Evolutionary conservation across 2,329 filamentous ascomycete species (phyloP).

Genomic region (Sporothrix protearum): DNA sequence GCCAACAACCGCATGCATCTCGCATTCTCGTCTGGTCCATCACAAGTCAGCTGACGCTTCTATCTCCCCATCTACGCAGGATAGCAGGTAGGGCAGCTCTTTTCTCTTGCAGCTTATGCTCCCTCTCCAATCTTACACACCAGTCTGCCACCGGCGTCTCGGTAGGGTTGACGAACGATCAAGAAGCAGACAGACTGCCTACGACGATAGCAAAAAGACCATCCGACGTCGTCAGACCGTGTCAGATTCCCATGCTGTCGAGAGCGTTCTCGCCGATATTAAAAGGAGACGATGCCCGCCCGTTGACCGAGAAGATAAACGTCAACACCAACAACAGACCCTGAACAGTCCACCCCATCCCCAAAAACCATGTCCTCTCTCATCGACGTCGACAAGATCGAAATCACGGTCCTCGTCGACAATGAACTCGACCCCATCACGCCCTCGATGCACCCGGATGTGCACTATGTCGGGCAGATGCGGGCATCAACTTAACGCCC

Average conservation of each 20-base stretch:
- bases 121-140: no score
- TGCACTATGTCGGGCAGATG: conserved; percentile 43
- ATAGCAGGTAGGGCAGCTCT: background rate
- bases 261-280: no score
- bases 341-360: background rate
- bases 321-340: background rate
- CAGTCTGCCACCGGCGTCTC: no score
- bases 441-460: conserved; percentile 41
- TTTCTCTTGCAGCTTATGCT: no score
- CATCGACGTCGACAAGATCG: conserved; percentile 38
- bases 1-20: background rate
- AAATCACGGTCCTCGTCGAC: conserved; percentile 50
- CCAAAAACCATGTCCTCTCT: background rate
- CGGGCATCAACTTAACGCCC: conserved; percentile 41
- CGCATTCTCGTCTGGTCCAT: background rate
- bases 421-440: conserved; percentile 55
- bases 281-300: no score
- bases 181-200: no score
- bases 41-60: no score
- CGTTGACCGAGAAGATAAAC: no score
- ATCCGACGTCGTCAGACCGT: no score
- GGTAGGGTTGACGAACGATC: no score
- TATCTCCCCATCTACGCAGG: background rate
- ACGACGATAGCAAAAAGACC: no score
- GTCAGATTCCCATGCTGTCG: no score